Conservation (phyloP, 139 green algal genomes). For the Yamagishiella unicocca region DNA sequence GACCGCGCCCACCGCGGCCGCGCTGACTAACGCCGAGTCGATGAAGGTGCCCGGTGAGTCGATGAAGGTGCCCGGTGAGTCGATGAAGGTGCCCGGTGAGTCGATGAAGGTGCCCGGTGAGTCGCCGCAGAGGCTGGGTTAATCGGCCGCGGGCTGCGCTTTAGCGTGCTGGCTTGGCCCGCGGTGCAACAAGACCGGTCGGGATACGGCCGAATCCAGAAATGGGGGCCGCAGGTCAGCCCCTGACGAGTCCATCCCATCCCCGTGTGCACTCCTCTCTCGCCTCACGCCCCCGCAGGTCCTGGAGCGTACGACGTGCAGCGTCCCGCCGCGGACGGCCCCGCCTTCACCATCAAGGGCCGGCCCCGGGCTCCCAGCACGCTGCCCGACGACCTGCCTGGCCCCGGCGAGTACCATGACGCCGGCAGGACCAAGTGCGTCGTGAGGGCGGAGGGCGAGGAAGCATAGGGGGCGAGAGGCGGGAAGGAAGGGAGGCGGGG, state of each 20-base stretch:
- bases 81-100: background rate
- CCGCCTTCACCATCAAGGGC: conserved; percentile 49
- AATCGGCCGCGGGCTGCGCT: background rate
- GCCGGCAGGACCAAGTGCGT: background rate
- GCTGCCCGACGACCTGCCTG: conserved; percentile 36
- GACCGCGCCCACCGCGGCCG: background rate
- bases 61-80: background rate
- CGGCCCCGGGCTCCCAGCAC: conserved; percentile 13
- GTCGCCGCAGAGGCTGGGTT: background rate
- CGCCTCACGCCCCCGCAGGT: background rate
- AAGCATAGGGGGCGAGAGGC: background rate
- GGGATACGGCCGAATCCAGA: no score
- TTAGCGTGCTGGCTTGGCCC: no score
- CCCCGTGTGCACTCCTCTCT: background rate
- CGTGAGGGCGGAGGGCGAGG: background rate
- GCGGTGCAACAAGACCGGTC: no score
- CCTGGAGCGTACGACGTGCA: conserved; percentile 49
- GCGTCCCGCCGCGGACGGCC: background rate
- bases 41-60: conserved; percentile 26
- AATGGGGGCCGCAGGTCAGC: no score
- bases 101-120: background rate
- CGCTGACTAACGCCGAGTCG: conserved; percentile 11
- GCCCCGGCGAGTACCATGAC: conserved; percentile 38
- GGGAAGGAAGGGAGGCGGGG: background rate
- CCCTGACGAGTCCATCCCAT: no score